A percentile compares a stretch with the other conserved stretches of the same genome.
These are phyloP conservation scores for Rossbeevera mucosa DNA, from an alignment of 768 basidiomycete genomes.

Conservation along the genomic window DNA sequence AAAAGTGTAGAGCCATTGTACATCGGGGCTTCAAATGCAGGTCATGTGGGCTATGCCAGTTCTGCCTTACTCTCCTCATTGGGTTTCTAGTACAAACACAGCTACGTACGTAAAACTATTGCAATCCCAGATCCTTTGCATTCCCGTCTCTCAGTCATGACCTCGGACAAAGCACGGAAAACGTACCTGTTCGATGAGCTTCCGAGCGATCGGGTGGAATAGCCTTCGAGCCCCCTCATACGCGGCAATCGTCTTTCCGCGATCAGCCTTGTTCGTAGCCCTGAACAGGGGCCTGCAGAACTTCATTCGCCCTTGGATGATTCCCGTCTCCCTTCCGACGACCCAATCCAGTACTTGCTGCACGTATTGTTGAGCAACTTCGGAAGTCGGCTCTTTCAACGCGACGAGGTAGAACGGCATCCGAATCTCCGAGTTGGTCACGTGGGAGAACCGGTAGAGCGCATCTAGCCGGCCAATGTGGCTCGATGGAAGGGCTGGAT, in stretches of 20 bases:
- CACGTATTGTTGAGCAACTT: constrained; percentile 30
- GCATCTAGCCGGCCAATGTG: constrained; percentile 41
- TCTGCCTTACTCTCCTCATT: not conserved
- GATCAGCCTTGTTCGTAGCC: constrained; percentile 35
- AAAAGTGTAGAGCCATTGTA: not conserved
- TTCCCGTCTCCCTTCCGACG: constrained; percentile 35
- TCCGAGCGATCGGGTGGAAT: constrained; percentile 51
- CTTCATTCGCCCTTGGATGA: constrained; percentile 52
- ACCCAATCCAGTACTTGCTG: constrained; percentile 44
- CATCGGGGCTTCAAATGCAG: not conserved
- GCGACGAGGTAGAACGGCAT: constrained; percentile 49
- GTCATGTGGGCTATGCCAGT: not conserved
- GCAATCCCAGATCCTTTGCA: constrained; percentile 24
- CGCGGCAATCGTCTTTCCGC: constrained; percentile 31
- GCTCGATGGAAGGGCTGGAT: constrained; percentile 37
- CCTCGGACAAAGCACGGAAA: too few relatives aligned
- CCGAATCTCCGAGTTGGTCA: constrained; percentile 49
- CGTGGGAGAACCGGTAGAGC: constrained; percentile 40
- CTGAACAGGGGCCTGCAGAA: constrained; percentile 49
- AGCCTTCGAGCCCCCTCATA: constrained; percentile 30
- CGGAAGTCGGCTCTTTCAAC: constrained; percentile 35
- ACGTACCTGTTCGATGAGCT: constrained; percentile 46
- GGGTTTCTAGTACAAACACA: not conserved
- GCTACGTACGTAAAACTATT: not conserved
- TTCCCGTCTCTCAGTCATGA: not conserved